Evolutionary conservation across 2,329 filamentous ascomycete genomes (phyloP).

Genomic region (Exserohilum rostratum): DNA sequence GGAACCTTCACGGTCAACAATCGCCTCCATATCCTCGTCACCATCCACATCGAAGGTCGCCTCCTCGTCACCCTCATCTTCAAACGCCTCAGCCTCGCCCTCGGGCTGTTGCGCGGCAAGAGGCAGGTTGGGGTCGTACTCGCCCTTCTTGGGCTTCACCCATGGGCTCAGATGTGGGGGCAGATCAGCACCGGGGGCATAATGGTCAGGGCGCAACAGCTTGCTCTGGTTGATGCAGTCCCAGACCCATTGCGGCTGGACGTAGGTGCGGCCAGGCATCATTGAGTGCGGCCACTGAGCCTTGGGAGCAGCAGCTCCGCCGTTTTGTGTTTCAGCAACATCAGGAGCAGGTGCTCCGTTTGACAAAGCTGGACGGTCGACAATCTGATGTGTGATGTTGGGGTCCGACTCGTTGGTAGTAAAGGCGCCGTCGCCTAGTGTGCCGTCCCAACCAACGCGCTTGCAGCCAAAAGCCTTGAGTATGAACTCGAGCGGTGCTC

Average conservation of each 20-base stretch:
- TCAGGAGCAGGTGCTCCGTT: conserved; percentile 48
- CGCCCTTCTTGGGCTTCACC: conserved; percentile 83
- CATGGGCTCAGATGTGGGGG: conserved; percentile 96
- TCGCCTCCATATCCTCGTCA: conserved; percentile 37
- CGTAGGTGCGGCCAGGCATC: conserved; percentile 88
- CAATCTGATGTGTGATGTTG: conserved; percentile 92
- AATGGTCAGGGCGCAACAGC: conserved; percentile 83
- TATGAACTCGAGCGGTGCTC: conserved; percentile 89
- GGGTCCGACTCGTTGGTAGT: conserved; percentile 87
- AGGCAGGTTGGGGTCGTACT: conserved; percentile 87
- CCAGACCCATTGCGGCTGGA: conserved; percentile 99
- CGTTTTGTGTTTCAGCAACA: conserved; percentile 60
- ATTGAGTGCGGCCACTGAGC: conserved; percentile 66
- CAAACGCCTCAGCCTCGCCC: conserved; percentile 77
- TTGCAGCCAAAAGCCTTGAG: conserved; percentile 94
- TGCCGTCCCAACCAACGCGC: conserved; percentile 90
- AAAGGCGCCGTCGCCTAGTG: conserved; percentile 89
- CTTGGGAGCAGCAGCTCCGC: conserved; percentile 53
- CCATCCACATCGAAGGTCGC: conserved; percentile 49
- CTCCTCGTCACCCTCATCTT: conserved; percentile 57
- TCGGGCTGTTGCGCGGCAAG: conserved; percentile 88
- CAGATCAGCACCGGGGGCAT: conserved; percentile 85
- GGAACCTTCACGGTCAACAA: conserved; percentile 49
- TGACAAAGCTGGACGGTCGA: conserved; percentile 80
- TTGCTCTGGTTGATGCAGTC: conserved; percentile 93